phyloP scores from a whole-genome alignment of 495 filamentous ascomycete genomes.

The Articulospora tetracladia region DNA sequence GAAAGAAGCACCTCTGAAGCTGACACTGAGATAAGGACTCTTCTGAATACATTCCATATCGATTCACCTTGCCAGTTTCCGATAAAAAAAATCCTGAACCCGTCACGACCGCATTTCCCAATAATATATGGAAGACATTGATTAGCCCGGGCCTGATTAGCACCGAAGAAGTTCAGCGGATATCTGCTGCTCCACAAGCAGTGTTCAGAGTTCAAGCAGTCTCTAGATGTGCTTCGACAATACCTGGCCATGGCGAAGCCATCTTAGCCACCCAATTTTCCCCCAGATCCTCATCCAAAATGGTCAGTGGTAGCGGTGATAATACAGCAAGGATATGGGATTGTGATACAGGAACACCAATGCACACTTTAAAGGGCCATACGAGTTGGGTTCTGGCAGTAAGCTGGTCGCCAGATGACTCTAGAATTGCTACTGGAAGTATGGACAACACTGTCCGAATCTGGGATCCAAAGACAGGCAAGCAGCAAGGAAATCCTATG shows the following conservation, averaged over 20 bases:
- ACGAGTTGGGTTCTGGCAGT: conserved; percentile 90
- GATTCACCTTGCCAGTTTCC: conserved; percentile 25
- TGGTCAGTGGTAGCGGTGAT: conserved; percentile 90
- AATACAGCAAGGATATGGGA: conserved; percentile 93
- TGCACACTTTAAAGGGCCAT: conserved; percentile 88
- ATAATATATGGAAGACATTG: conserved; percentile 72
- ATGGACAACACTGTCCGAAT: conserved; percentile 91
- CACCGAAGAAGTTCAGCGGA: conserved; percentile 58
- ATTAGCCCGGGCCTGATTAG: conserved; percentile 60
- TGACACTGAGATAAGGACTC: conserved; percentile 35
- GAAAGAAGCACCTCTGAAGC: conserved; percentile 36
- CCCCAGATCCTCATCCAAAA: conserved; percentile 69
- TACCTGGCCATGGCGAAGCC: conserved; percentile 86
- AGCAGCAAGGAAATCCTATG: conserved; percentile 67
- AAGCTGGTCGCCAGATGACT: conserved; percentile 79
- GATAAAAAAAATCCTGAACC: conserved; percentile 20
- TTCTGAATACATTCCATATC: conserved; percentile 26
- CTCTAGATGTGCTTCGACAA: conserved; percentile 81
- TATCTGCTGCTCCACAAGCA: conserved; percentile 85
- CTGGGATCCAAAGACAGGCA: conserved; percentile 85
- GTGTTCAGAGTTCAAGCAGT: conserved; percentile 93
- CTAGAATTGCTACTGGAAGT: conserved; percentile 81
- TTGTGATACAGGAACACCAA: conserved; percentile 87
- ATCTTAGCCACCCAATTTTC: conserved; percentile 90
- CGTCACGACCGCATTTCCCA: conserved; percentile 39